Base-by-base conservation (phyloP, 1,139 yeast species). In the Groenewaldozyma sp. region DNA sequence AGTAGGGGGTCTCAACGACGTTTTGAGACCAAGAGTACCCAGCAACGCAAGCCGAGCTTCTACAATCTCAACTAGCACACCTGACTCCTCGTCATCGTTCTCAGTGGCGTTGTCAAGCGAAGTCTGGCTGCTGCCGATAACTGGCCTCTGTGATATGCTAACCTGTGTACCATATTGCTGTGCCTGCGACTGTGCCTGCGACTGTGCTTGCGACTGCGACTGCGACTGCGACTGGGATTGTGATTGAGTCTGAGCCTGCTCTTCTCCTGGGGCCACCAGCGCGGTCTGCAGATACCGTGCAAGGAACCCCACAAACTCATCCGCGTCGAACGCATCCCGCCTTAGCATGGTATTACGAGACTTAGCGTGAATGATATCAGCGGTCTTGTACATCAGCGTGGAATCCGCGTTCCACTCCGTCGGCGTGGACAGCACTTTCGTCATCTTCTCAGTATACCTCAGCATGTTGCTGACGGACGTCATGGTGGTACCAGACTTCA, bases 1-100 rank as follows among this genome's bases (percentile, higher is more conserved):
- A 1, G 75, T 67, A 0, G 71, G 61, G 10, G 33, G 33, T 7
- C 33, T 19, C 20, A 5, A n/a, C 11, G 33, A 29, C 7, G 10
- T 16, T 14, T n/a, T 7, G n/a, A 18, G 13, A n/a, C 9, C 13
- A 5, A 29, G 17, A 9, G 33, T 13, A 16, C 33, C 33, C 6
- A 42, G 21, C 16, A 31, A 40, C 14, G 33, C 36, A 9, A 48
- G 37, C 14, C 37, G 34, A 2, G 37, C 37, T 10, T 39, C 36
- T 16, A 29, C 18, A 5, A 11, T n/a, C 7, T 29, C 33, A 4
- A 18, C 18, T 7, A 4, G 5, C 4, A 7, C 18, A 6, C 31
- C 31, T n/a, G n/a, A n/a, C n/a, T n/a, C n/a, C n/a, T n/a, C n/a
- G n/a, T n/a, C n/a, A n/a, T n/a, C n/a, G 11, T 7, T 7, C 26